phyloP scores from a whole-genome alignment of 352 stramenopile genomes.

The Blastocystis sp. region DNA sequence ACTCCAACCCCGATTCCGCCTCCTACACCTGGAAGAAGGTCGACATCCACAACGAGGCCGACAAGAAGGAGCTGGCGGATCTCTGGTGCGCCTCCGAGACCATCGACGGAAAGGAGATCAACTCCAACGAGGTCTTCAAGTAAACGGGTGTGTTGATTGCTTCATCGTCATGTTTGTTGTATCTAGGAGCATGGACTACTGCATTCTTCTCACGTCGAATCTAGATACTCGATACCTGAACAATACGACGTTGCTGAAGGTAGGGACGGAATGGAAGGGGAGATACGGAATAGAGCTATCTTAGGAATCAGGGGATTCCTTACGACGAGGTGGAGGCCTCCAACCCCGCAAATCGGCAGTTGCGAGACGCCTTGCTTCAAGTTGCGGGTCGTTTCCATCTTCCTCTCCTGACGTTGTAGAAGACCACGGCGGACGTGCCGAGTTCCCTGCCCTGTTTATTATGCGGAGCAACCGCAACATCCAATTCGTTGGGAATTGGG shows the following conservation, averaged over 20 bases:
- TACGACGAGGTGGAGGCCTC: conserved; percentile 54
- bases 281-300: conserved; percentile 1
- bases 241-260: conserved; percentile 54
- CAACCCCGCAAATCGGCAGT: conserved; percentile 4
- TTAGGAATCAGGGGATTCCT: conserved; percentile 33
- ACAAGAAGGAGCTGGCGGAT: conserved; percentile 80
- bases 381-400: not conserved
- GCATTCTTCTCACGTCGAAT: conserved; percentile 65
- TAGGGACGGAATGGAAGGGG: not conserved
- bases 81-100: conserved; percentile 78
- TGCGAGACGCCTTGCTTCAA: conserved; percentile 31
- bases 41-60: conserved; percentile 76
- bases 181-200: conserved; percentile 34
- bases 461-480: conserved; percentile 68
- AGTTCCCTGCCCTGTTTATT: conserved; percentile 57
- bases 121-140: conserved; percentile 66
- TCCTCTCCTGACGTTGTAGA: not conserved
- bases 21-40: conserved; percentile 87
- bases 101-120: conserved; percentile 65
- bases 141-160: not conserved
- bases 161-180: not conserved
- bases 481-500: conserved; percentile 65
- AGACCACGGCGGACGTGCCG: conserved; percentile 32
- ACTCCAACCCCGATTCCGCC: conserved; percentile 86
- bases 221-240: conserved; percentile 51